phyloP scores from a whole-genome alignment of 2,329 filamentous ascomycete species.

The Aphanocladium album region DNA sequence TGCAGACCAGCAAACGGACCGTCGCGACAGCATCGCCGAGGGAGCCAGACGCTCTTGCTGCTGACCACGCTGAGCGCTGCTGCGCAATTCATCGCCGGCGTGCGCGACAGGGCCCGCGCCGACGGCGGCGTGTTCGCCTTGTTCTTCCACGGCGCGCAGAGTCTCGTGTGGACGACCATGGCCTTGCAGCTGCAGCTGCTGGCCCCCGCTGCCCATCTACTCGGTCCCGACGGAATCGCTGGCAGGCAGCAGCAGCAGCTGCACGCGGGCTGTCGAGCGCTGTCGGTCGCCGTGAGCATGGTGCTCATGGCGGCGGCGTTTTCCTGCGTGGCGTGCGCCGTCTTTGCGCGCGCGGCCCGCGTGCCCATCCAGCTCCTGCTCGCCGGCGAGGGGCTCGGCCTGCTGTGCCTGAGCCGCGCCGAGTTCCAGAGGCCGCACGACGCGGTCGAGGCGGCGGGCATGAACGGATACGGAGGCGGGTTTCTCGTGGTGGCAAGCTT shows the following conservation, averaged over 20 bases:
- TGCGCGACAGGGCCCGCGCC: neutral
- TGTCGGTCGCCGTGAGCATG: neutral
- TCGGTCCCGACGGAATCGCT: neutral
- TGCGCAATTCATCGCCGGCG: neutral
- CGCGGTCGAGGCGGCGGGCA: neutral
- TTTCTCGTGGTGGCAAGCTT: neutral
- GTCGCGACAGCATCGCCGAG: neutral
- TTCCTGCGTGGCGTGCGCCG: neutral
- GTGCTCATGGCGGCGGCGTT: neutral
- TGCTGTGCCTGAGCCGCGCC: slow-evolving; percentile 8
- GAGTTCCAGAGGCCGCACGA: neutral
- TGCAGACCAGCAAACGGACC: neutral
- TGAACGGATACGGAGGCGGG: neutral
- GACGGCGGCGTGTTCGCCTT: slow-evolving; percentile 54
- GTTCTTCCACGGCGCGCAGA: slow-evolving; percentile 56
- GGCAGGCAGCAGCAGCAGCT: slow-evolving; percentile 33
- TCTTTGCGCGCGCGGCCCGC: neutral
- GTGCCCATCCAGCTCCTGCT: neutral
- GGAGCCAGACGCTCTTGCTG: neutral
- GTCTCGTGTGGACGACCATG: slow-evolving; percentile 59
- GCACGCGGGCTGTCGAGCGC: too few species aligned
- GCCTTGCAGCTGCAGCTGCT: slow-evolving; percentile 36
- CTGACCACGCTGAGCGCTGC: neutral
- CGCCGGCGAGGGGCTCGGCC: neutral
- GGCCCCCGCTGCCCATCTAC: neutral